Conservation (phyloP, 345 rosid genomes). For the Pelargonium nanum region DNA sequence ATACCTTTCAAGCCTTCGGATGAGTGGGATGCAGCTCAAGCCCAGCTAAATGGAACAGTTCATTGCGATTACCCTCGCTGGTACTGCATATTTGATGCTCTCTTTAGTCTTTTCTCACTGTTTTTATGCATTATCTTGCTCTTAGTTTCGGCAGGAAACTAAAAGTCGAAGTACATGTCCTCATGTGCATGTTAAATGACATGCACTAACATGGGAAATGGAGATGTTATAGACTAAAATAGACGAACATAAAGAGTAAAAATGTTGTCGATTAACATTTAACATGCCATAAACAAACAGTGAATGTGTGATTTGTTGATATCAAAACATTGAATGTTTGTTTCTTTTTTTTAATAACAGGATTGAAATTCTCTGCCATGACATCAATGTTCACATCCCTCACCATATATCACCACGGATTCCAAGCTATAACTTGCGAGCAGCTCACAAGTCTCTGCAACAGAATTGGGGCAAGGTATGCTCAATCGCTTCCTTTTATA, state of each 20-base stretch:
- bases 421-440: conserved; percentile 75
- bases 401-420: conserved; percentile 76
- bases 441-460: conserved; percentile 67
- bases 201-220: no score
- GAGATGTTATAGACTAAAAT: no score
- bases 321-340: background rate
- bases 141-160: background rate
- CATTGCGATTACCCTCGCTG: conserved; percentile 88
- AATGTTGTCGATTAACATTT: no score
- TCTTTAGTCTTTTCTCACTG: background rate
- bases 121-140: background rate
- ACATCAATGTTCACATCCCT: conserved; percentile 76
- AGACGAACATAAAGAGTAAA: no score
- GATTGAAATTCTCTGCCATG: conserved; percentile 86
- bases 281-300: no score
- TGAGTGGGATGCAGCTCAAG: conserved; percentile 87
- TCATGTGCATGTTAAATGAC: no score
- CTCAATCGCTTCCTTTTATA: background rate
- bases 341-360: conserved; percentile 28
- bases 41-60: conserved; percentile 85
- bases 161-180: no score
- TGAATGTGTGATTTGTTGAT: no score
- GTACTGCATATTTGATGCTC: conserved; percentile 25
- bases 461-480: conserved; percentile 89
- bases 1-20: conserved; percentile 68